These are phyloP conservation scores for Nepenthes gracilis DNA, from an alignment of 148 eudicot genomes.

Conservation along the genomic window DNA sequence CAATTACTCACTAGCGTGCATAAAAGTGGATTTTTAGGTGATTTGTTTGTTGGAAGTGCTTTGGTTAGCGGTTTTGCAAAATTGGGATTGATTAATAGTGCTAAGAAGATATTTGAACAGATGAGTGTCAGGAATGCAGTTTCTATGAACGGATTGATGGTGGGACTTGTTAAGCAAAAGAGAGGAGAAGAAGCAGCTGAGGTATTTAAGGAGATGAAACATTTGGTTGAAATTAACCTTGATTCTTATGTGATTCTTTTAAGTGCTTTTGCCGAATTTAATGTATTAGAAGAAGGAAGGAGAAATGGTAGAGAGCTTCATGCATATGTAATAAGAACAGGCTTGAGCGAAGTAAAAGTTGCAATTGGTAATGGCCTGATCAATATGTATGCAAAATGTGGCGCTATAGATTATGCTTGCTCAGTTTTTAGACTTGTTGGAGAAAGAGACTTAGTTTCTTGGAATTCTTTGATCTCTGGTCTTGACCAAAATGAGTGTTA, in stretches of 20 bases:
- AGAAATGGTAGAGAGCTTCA: constrained; percentile 61
- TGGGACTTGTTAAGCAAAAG: constrained; percentile 60
- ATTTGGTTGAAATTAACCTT: constrained; percentile 32
- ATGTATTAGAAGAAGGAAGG: constrained; percentile 34
- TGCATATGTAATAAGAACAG: constrained; percentile 47
- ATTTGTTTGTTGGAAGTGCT: constrained; percentile 79
- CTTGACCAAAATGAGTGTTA: constrained; percentile 57
- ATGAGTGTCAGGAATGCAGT: constrained; percentile 61
- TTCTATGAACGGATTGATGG: constrained; percentile 69
- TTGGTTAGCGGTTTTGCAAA: constrained; percentile 66
- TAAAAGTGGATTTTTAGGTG: constrained; percentile 45
- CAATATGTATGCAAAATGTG: constrained; percentile 78
- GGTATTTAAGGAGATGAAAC: constrained; percentile 37
- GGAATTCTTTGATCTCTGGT: constrained; percentile 62
- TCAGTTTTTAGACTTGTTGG: constrained; percentile 45
- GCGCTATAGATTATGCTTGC: constrained; percentile 34
- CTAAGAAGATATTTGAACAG: constrained; percentile 41
- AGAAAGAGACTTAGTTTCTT: constrained; percentile 43
- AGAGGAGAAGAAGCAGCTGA: constrained; percentile 53
- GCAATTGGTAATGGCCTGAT: constrained; percentile 52
- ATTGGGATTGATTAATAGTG: constrained; percentile 38
- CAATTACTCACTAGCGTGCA: constrained; percentile 45
- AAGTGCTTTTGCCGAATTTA: constrained; percentile 56
- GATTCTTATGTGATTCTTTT: constrained; percentile 64
- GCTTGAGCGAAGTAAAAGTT: constrained; percentile 34